phyloP scores from a whole-genome alignment of 306 rosid genomes.

The Heteromeles arbutifolia region DNA sequence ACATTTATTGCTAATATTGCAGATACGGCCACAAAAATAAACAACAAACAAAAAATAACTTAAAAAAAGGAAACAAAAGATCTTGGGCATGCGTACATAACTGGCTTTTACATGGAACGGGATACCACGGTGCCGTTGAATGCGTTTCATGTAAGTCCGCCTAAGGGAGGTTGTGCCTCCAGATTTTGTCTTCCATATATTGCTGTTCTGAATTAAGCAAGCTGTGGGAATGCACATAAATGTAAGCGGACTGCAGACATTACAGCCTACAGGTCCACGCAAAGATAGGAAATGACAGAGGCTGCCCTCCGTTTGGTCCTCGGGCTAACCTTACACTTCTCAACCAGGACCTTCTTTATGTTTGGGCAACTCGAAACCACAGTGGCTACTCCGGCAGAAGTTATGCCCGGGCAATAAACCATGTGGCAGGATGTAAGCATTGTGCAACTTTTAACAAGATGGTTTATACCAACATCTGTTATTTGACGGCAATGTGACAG shows the following conservation, averaged over 20 bases:
- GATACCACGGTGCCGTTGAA: too few relatives aligned
- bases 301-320: constrained; percentile 85
- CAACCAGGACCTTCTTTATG: constrained; percentile 85
- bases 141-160: too few relatives aligned
- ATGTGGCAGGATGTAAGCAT: constrained; percentile 79
- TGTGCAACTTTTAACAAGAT: constrained; percentile 64
- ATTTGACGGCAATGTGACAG: constrained; percentile 86
- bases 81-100: not conserved
- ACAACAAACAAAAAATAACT: too few relatives aligned
- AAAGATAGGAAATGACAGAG: constrained; percentile 72
- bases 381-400: constrained; percentile 75
- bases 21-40: too few relatives aligned
- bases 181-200: not conserved
- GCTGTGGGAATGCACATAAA: constrained; percentile 2
- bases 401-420: constrained; percentile 82
- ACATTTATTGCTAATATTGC: too few relatives aligned
- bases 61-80: too few relatives aligned
- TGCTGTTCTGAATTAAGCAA: not conserved
- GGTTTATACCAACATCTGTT: constrained; percentile 75
- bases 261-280: constrained; percentile 49
- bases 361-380: constrained; percentile 78
- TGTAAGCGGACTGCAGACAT: constrained; percentile 3
- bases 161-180: not conserved
- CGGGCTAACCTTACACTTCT: constrained; percentile 90
- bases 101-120: not conserved